A percentile compares a stretch with the other conserved stretches of the same genome.
Conservation (phyloP, 805 yeast species). For the Metschnikowia lachancei region DNA sequence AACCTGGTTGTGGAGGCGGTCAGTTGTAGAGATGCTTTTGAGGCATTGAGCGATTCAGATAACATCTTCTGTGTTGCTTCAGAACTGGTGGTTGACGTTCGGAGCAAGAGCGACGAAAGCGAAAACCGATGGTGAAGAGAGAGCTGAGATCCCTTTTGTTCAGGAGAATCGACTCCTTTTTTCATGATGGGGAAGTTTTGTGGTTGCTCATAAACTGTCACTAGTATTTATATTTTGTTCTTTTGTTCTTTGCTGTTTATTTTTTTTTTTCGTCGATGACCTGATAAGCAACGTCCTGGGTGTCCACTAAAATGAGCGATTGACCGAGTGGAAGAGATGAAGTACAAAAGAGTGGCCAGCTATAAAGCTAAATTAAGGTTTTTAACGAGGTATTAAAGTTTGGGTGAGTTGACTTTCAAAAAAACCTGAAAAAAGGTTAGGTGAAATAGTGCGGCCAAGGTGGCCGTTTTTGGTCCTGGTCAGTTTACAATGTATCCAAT, state of each 20-base stretch:
- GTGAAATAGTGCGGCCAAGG: no score
- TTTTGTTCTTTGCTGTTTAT: background rate
- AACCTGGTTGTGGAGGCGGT: constrained; percentile 1
- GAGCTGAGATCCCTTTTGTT: constrained; percentile 2
- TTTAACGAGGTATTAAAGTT: background rate
- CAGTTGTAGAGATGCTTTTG: constrained; percentile 9
- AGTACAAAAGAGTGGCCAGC: background rate
- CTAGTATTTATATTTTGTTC: background rate
- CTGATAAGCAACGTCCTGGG: no score
- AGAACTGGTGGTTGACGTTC: constrained; percentile 9
- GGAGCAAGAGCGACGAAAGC: constrained; percentile 5
- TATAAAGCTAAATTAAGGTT: background rate
- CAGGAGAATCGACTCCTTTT: constrained; percentile 1
- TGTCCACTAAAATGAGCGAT: constrained; percentile 3
- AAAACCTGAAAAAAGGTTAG: no score
- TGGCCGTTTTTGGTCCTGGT: background rate
- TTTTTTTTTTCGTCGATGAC: no score
- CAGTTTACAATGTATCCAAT: constrained; percentile 8
- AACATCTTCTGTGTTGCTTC: constrained; percentile 3
- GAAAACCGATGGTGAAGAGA: constrained; percentile 8
- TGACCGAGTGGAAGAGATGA: background rate
- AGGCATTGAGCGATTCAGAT: constrained; percentile 5
- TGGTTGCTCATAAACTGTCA: no score
- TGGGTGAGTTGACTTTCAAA: background rate
- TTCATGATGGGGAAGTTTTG: background rate